Conservation (phyloP, 2,329 filamentous ascomycete genomes). For the Fusarium anthophilum region DNA sequence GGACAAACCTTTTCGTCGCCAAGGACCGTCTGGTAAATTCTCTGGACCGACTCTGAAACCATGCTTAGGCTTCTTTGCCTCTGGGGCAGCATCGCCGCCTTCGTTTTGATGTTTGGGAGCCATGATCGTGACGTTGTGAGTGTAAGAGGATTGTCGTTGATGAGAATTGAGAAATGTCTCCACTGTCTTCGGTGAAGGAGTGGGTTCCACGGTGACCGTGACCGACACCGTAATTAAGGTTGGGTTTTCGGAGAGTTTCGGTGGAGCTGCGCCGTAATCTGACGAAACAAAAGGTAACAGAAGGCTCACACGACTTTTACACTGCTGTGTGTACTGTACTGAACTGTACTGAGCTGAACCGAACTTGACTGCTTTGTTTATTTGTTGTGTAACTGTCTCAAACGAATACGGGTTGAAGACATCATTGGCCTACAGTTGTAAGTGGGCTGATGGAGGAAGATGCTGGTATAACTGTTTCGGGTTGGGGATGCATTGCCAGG, state of each 20-base stretch:
- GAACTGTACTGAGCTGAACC: background rate
- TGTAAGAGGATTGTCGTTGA: slow-evolving; percentile 32
- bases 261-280: slow-evolving; percentile 15
- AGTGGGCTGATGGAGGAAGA: slow-evolving; percentile 5
- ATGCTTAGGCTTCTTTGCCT: slow-evolving; percentile 65
- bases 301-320: background rate
- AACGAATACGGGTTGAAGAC: background rate
- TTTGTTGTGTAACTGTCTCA: background rate
- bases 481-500: slow-evolving; percentile 32
- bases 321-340: background rate
- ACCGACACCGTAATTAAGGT: background rate
- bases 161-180: slow-evolving; percentile 31
- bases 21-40: slow-evolving; percentile 89
- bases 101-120: slow-evolving; percentile 46
- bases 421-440: background rate
- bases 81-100: slow-evolving; percentile 45
- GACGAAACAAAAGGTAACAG: background rate
- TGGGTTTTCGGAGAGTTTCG: slow-evolving; percentile 18
- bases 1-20: slow-evolving; percentile 75
- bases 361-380: background rate
- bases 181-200: slow-evolving; percentile 30
- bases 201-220: slow-evolving; percentile 8
- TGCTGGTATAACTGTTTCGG: slow-evolving; percentile 20
- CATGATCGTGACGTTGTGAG: slow-evolving; percentile 40
- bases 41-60: slow-evolving; percentile 89